These are phyloP conservation scores for Coemansia sp. DNA, from an alignment of 371 early-diverging fungal genomes.

Conservation along the genomic window DNA sequence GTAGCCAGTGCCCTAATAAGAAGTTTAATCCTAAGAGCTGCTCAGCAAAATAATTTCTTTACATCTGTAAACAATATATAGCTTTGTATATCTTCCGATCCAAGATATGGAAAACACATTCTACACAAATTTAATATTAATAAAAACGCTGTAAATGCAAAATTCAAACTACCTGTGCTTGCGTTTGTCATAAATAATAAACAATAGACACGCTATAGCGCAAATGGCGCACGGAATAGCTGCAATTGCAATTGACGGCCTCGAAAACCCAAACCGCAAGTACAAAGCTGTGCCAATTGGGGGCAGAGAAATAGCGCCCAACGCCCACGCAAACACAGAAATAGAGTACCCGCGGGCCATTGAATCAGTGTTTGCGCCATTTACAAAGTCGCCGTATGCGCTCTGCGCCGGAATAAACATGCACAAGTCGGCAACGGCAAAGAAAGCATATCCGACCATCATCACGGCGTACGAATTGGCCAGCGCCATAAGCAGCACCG, in stretches of 20 bases:
- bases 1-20: too few relatives aligned
- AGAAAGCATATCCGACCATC: constrained; percentile 32
- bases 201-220: constrained; percentile 11
- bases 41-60: too few relatives aligned
- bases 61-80: too few relatives aligned
- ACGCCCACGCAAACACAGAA: constrained; percentile 26
- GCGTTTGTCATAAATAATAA: constrained; percentile 1
- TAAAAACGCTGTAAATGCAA: too few relatives aligned
- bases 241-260: constrained; percentile 11
- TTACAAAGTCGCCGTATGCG: constrained; percentile 41
- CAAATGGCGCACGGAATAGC: constrained; percentile 12
- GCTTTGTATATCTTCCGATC: too few relatives aligned
- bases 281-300: constrained; percentile 33
- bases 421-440: constrained; percentile 25
- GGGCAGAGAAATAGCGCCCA: constrained; percentile 31
- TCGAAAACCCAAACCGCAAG: constrained; percentile 20
- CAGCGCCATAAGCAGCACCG: constrained; percentile 24
- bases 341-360: constrained; percentile 39
- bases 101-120: too few relatives aligned
- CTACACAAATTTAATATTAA: too few relatives aligned
- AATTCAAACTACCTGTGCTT: neutral
- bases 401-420: constrained; percentile 38
- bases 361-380: constrained; percentile 16
- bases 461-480: constrained; percentile 24
- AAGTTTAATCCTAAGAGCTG: too few relatives aligned